A percentile compares a stretch with the other conserved stretches of the same genome.
These are phyloP conservation scores for Pleurotus sapidus DNA, from an alignment of 768 basidiomycete species.

Conservation along the genomic window DNA sequence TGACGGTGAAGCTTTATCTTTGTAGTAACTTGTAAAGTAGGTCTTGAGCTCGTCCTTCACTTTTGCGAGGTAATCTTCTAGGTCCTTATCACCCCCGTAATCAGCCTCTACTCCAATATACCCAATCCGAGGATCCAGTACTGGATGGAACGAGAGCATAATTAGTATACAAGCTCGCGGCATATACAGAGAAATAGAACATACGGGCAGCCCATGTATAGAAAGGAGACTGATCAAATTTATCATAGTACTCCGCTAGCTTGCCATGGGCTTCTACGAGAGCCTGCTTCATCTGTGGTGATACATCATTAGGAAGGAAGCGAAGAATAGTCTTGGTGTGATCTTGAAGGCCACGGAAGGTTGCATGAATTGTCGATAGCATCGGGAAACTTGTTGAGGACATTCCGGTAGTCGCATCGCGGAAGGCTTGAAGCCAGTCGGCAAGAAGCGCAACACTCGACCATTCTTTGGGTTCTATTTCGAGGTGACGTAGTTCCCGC, in stretches of 20 bases:
- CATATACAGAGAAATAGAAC: slow-evolving; percentile 10
- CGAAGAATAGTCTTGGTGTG: slow-evolving; percentile 17
- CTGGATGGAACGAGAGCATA: slow-evolving; percentile 13
- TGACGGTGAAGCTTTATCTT: background rate
- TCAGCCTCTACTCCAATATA: slow-evolving; percentile 18
- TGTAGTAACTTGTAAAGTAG: slow-evolving; percentile 14
- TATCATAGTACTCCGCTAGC: slow-evolving; percentile 29
- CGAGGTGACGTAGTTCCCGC: slow-evolving; percentile 14
- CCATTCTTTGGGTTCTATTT: slow-evolving; percentile 25
- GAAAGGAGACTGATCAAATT: slow-evolving; percentile 26
- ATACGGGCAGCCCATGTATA: slow-evolving; percentile 28
- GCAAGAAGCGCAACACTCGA: slow-evolving; percentile 15
- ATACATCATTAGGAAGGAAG: slow-evolving; percentile 13
- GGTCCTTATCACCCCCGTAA: slow-evolving; percentile 16
- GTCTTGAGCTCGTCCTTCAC: slow-evolving; percentile 9
- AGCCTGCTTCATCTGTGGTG: slow-evolving; percentile 16
- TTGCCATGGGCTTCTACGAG: slow-evolving; percentile 25
- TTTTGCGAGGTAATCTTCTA: slow-evolving; percentile 13
- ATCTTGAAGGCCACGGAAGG: slow-evolving; percentile 30
- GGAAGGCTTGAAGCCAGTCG: slow-evolving; percentile 24
- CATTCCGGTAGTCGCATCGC: slow-evolving; percentile 28
- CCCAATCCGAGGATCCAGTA: slow-evolving; percentile 30
- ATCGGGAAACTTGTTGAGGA: slow-evolving; percentile 26
- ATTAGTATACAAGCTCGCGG: no score
- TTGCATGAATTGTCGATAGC: slow-evolving; percentile 27